Base-by-base conservation (phyloP, 805 yeast genomes). In the Cyberlindnera maclurae region DNA sequence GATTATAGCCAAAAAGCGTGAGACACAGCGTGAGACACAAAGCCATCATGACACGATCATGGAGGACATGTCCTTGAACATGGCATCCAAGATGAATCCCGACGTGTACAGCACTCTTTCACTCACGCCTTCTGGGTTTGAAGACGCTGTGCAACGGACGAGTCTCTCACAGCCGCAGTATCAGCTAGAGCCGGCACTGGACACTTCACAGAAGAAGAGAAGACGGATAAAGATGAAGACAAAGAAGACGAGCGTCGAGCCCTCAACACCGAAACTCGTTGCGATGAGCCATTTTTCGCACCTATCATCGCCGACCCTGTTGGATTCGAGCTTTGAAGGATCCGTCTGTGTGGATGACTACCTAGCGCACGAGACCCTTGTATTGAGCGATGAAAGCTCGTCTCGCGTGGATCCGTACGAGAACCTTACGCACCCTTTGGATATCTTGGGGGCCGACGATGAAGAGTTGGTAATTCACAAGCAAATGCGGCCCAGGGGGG, bases 341-440 rank as follows among this genome's bases (percentile, higher is more conserved):
- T 13, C 15, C 3, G 15, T 18, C 15, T 27, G 36, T 4, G 10
- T 37, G 5, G 41, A 42, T 22, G 43, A 40, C 9, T 37, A 38
- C 22, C 26, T 36, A 8, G 15, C 17, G n/a, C 33, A 36, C 12
- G 41, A 41, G 9, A 28, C 38, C 5, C 34, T 39, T 5, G 28
- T 39, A n/a, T 37, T 38, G n/a, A 22, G 13, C 29, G 36, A 33
- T 11, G 24, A n/a, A n/a, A 10, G n/a, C 15, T 18, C 15, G 10
- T 31, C 51, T 5, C 44, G 50, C 13, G 51, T 37, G 22, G 56
- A 54, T 33, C 59, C 57, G 8, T 54, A 54, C 24, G 49, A 39
- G 17, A 39, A 45, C 24, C 9, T 50, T 10, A 29, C 42, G 12
- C 58, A 52, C 37, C 57, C 57, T 11, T 18, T 50, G 42, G 58